Evolutionary conservation across 2,329 filamentous ascomycete genomes (phyloP).

Genomic region (Exophiala sp.): DNA sequence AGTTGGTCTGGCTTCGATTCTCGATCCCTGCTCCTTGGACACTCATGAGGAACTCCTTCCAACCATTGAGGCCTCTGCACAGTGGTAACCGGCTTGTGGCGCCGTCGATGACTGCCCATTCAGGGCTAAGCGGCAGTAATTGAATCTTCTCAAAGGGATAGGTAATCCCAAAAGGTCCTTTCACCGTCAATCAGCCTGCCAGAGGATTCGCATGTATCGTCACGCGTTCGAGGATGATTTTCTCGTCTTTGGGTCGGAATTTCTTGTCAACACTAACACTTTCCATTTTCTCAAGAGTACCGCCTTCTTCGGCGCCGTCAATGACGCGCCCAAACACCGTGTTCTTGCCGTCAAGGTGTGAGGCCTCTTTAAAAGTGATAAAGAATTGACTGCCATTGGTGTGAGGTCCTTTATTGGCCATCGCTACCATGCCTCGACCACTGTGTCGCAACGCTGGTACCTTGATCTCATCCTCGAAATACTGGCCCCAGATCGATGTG

Average conservation of each 20-base stretch:
- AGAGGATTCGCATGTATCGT: constrained; percentile 61
- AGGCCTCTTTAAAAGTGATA: constrained; percentile 54
- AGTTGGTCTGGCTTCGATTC: too few species aligned
- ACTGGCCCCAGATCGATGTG: constrained; percentile 50
- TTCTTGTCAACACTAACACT: constrained; percentile 57
- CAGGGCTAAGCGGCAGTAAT: too few species aligned
- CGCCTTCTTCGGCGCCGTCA: constrained; percentile 40
- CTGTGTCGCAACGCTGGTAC: constrained; percentile 53
- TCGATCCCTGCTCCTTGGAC: too few species aligned
- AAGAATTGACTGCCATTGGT: constrained; percentile 61
- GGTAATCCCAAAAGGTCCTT: neutral
- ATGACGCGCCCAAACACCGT: constrained; percentile 60
- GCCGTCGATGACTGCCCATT: too few species aligned
- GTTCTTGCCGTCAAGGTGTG: constrained; percentile 61
- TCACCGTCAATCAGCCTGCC: constrained; percentile 44
- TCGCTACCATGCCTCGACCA: constrained; percentile 52
- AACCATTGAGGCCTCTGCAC: too few species aligned
- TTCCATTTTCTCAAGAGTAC: constrained; percentile 54
- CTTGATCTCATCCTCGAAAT: constrained; percentile 58
- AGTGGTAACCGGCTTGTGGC: too few species aligned
- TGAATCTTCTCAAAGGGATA: too few species aligned
- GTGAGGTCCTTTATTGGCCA: constrained; percentile 53
- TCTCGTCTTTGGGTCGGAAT: constrained; percentile 49
- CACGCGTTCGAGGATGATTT: constrained; percentile 50
- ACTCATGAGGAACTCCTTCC: too few species aligned